Evolutionary conservation across 371 early-diverging fungal species (phyloP).

Genomic region (Mucor lusitanicus): DNA sequence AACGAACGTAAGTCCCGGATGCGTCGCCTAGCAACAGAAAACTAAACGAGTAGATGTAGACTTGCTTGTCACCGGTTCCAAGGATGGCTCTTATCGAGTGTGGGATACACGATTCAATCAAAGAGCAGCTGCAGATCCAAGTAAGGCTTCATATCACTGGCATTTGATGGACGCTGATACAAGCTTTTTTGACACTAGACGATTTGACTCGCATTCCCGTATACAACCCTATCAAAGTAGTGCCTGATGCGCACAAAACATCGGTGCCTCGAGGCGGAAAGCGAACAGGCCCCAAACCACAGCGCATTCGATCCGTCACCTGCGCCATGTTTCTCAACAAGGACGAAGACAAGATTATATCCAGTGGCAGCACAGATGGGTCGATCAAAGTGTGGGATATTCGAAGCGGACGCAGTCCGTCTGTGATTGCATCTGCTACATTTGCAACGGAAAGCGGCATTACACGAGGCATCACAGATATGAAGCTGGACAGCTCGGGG

Average conservation of each 20-base stretch:
- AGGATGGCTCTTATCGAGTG: slow-evolving; percentile 63
- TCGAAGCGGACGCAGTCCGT: slow-evolving; percentile 27
- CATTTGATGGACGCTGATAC: neutral
- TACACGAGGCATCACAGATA: slow-evolving; percentile 34
- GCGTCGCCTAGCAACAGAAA: neutral
- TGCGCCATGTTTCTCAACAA: slow-evolving; percentile 49
- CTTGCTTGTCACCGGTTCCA: slow-evolving; percentile 59
- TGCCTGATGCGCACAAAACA: slow-evolving; percentile 22
- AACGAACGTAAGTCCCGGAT: slow-evolving; percentile 53
- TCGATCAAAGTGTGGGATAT: slow-evolving; percentile 54
- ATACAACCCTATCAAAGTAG: slow-evolving; percentile 26
- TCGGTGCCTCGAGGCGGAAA: slow-evolving; percentile 1
- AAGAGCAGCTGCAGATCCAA: neutral
- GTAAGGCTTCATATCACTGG: neutral
- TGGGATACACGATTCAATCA: slow-evolving; percentile 63
- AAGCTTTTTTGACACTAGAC: neutral
- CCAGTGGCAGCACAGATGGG: slow-evolving; percentile 66
- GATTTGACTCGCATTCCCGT: slow-evolving; percentile 15
- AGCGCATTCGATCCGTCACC: slow-evolving; percentile 51
- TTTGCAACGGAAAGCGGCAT: slow-evolving; percentile 21
- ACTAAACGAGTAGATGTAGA: slow-evolving; percentile 29
- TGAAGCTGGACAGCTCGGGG: slow-evolving; percentile 41
- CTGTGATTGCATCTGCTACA: slow-evolving; percentile 15
- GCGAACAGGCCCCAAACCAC: slow-evolving; percentile 1
- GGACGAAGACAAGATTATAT: slow-evolving; percentile 41